Conservation (phyloP, 805 yeast species). For the Saturnispora saitoi region DNA sequence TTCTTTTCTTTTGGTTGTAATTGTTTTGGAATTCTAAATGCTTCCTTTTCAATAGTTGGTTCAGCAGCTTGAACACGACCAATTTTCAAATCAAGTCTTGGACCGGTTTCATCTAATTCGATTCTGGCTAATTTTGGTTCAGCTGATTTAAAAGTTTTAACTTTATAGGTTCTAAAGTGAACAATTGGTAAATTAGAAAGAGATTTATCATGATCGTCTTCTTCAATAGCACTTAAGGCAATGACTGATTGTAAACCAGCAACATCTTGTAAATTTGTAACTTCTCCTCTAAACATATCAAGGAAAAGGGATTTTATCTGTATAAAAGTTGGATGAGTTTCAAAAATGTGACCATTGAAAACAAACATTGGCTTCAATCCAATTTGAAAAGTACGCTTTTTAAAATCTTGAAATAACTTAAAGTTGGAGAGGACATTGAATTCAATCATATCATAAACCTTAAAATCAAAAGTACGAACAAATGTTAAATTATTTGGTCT, state of each 20-base stretch:
- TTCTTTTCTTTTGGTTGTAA: slow-evolving; percentile 75
- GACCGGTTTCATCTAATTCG: slow-evolving; percentile 91
- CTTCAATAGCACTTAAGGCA: slow-evolving; percentile 65
- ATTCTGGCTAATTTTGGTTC: slow-evolving; percentile 90
- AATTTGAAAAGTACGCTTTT: slow-evolving; percentile 66
- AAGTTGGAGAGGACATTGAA: slow-evolving; percentile 58
- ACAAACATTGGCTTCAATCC: slow-evolving; percentile 93
- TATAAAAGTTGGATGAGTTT: slow-evolving; percentile 74
- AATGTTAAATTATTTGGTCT: slow-evolving; percentile 88
- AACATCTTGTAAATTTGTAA: slow-evolving; percentile 76
- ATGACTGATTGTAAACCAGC: slow-evolving; percentile 92
- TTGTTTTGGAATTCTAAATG: slow-evolving; percentile 71
- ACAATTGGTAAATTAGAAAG: slow-evolving; percentile 59
- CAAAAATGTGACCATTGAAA: slow-evolving; percentile 89
- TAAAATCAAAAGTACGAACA: slow-evolving; percentile 81
- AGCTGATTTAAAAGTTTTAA: slow-evolving; percentile 65
- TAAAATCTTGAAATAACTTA: slow-evolving; percentile 75
- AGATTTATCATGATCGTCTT: slow-evolving; percentile 66
- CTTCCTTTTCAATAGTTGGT: slow-evolving; percentile 87
- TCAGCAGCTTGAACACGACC: slow-evolving; percentile 80
- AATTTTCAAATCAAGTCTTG: slow-evolving; percentile 84
- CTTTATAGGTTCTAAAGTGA: slow-evolving; percentile 82
- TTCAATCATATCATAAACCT: slow-evolving; percentile 91
- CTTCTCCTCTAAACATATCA: slow-evolving; percentile 86
- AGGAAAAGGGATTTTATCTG: slow-evolving; percentile 83